Evolutionary conservation across 1,284 basidiomycete genomes (phyloP), one percentile per base, ranked within the genome.

Genomic region (Sanghuangporus baumii): DNA sequence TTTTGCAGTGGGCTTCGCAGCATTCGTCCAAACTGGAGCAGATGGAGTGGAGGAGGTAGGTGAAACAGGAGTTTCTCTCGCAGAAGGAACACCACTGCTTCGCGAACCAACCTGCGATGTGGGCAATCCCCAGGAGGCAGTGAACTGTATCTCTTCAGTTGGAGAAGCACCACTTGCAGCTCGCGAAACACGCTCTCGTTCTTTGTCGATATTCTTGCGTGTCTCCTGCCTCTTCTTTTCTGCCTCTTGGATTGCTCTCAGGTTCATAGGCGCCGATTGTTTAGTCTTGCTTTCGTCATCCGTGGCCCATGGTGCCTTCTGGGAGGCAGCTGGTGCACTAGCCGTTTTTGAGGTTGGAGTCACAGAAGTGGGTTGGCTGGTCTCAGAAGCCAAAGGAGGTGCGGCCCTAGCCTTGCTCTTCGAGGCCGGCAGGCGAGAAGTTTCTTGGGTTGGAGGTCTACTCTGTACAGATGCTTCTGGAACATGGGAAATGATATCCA

Each of bases 211-310:
- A 34, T 81, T 83, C 68, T 86, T 89, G 67, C 89, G 74, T 9
- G 83, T 84, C 68, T 94, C 94, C 1, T 84, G 81, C 70, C 88
- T 88, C 74, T 86, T 93, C 14, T 85, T 86, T 75, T 99, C 97
- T 1, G 89, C 88, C 69, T 97, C 94, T 74, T 99, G 97, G 63
- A 99, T 99, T 69, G 98, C 94, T 61, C 95, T 88, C 57, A 99
- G 78, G 67, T 91, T 92, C 34, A 87, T 78, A n/a, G 86, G 76
- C 18, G 76, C 73, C 0, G 78, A 69, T 7, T 74, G 67, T 67
- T 80, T 80, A 36, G 76, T 71, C 72, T 84, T 86, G 48, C 74
- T 72, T 11, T 89, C 88, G 41, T 90, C 88, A 46, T 86, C 85
- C 63, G 80, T 83, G 18, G 77, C 76, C 87, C 88, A 91, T 5